Percentiles rank a stretch among this genome's conserved stretches.
phyloP scores from a whole-genome alignment of 495 filamentous ascomycete genomes.

The Penicillium dipodomyicola region DNA sequence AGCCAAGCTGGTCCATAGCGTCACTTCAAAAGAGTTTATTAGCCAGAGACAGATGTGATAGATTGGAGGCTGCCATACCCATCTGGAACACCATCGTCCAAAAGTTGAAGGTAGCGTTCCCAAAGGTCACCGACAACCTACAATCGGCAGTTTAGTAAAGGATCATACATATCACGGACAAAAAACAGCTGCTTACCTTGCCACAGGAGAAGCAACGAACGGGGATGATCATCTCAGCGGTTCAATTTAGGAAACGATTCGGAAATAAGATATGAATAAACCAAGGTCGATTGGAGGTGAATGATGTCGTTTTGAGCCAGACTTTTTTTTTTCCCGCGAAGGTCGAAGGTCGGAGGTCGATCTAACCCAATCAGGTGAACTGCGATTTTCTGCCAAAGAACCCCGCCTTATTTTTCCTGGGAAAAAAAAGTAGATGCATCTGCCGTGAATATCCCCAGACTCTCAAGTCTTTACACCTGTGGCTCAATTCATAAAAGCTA shows the following conservation, averaged over 20 bases:
- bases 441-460: constrained; percentile 6
- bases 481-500: constrained; percentile 1
- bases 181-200: constrained; percentile 62
- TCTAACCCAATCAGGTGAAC: constrained; percentile 10
- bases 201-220: constrained; percentile 98
- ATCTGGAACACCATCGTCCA: constrained; percentile 73
- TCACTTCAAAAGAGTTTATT: constrained; percentile 53
- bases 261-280: constrained; percentile 19
- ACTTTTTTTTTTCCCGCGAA: constrained; percentile 22
- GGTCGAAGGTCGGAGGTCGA: constrained; percentile 5
- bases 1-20: constrained; percentile 89
- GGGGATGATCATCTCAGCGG: constrained; percentile 85
- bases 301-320: constrained; percentile 18
- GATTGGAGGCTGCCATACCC: constrained; percentile 52
- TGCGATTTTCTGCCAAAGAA: constrained; percentile 20
- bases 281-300: constrained; percentile 17
- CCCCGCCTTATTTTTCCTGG: constrained; percentile 23
- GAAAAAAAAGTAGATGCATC: constrained; percentile 22
- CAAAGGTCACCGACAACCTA: constrained; percentile 96
- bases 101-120: constrained; percentile 83
- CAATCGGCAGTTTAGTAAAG: constrained; percentile 17
- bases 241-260: not conserved
- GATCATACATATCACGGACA: not conserved
- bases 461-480: not conserved
- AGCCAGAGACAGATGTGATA: not conserved